Evolutionary conservation across 192 early-diverging fungal genomes (phyloP), one percentile per base, ranked within the genome.

Genomic region (Helicostylum pulchrum): DNA sequence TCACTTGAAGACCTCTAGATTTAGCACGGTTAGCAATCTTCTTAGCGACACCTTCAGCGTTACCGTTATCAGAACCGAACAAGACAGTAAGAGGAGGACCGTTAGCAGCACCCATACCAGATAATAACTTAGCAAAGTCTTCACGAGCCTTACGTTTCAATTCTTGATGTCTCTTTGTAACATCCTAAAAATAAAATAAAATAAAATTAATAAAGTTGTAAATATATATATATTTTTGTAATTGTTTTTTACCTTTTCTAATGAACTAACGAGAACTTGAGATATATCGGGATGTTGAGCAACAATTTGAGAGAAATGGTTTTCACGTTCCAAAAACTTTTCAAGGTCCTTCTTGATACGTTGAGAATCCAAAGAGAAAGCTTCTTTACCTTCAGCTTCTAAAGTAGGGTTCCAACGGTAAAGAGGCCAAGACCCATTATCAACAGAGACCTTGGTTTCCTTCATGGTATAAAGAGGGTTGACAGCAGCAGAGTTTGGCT

Each of bases 361-460:
- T 71, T 89, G 78, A 71, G 92, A 92, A 80, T 87, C 90, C 44
- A 87, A 68, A n/a, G 65, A 53, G 71, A 94, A 90, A 30, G 80
- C 76, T 60, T 85, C 86, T 61, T 87, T 76, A 23, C 76, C 77
- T 68, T 82, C 71, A 31, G 77, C 77, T 15, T 83, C 79, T 42
- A 82, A 53, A 4, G 76, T 61, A 57, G 95, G 95, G 72, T 94
- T 90, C 92, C 92, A 98, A 66, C 96, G 88, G 83, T 95, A 98
- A 51, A 98, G 77, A 17, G 96, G 92, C 93, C 94, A 97, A 61
- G 89, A 84, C 21, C 94, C 94, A 53, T 75, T 85, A 65, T 98
- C 95, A 49, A 98, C 87, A 6, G 91, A 90, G 15, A 87, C 67
- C 83, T 98, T 97, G 26, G 91, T 90, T 75, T 94, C 89, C 80